Conservation (phyloP, 768 basidiomycete genomes). For the Calocybe gangraenosa region DNA sequence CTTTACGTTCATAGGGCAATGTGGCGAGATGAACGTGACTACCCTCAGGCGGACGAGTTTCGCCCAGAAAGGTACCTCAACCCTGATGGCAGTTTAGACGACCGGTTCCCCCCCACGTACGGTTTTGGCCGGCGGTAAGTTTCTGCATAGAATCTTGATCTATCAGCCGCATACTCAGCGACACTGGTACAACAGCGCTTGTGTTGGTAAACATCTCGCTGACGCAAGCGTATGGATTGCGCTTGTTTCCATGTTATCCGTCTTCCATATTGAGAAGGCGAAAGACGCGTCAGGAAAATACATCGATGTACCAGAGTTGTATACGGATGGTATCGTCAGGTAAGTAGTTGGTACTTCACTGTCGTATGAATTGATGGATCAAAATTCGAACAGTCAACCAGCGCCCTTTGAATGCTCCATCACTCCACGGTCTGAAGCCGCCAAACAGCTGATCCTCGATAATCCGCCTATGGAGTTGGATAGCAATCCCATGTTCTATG, state of each 20-base stretch:
- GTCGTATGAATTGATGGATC: not conserved
- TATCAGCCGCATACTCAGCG: not conserved
- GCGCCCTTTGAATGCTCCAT: constrained; percentile 22
- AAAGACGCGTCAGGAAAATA: constrained; percentile 6
- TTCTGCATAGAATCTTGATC: not conserved
- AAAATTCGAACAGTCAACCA: constrained; percentile 7
- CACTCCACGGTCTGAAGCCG: no score
- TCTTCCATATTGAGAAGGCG: constrained; percentile 6
- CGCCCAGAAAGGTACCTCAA: constrained; percentile 10
- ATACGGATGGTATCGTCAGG: constrained; percentile 7
- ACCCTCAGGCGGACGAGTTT: constrained; percentile 2
- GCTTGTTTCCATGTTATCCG: no score
- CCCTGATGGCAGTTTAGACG: constrained; percentile 1
- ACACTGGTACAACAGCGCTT: not conserved
- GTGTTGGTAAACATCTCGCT: no score
- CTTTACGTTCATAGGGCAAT: not conserved
- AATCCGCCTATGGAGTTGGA: no score
- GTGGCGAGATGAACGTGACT: constrained; percentile 7
- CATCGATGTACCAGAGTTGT: constrained; percentile 2
- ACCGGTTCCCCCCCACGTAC: not conserved
- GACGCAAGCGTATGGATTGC: no score
- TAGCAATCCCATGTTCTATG: no score
- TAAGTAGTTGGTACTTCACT: not conserved
- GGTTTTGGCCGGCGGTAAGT: constrained; percentile 10
- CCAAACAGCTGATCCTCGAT: no score